Percentiles rank a stretch among this genome's conserved stretches.
phyloP scores from a whole-genome alignment of 2,329 filamentous ascomycete species.

The Torrubiellomyces zombiae region DNA sequence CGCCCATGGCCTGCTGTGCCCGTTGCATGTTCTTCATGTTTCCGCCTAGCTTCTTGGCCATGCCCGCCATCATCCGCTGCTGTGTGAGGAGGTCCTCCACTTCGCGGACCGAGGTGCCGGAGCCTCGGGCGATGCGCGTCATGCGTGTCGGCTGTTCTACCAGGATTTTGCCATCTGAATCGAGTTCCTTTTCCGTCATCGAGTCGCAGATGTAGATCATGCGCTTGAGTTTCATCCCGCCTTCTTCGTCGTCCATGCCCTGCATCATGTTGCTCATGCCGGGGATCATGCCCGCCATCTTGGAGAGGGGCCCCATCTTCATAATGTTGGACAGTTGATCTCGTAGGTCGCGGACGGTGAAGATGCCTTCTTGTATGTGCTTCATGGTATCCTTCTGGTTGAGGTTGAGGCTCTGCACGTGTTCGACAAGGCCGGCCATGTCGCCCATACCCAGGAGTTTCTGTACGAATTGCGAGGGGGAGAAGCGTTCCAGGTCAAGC shows the following conservation, averaged over 20 bases:
- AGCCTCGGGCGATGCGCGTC: conserved; percentile 79
- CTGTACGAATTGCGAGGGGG: conserved; percentile 80
- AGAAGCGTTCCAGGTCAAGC: conserved; percentile 84
- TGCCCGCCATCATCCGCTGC: conserved; percentile 95
- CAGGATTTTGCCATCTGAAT: conserved; percentile 88
- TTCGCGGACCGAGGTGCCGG: conserved; percentile 63
- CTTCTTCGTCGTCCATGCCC: conserved; percentile 93
- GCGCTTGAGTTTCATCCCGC: conserved; percentile 78
- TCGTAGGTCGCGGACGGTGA: conserved; percentile 82
- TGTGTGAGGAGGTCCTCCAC: conserved; percentile 85
- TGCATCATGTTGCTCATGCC: conserved; percentile 88
- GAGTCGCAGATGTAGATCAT: conserved; percentile 99
- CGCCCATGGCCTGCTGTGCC: conserved; percentile 79
- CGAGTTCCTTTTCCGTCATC: conserved; percentile 92
- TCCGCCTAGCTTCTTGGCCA: conserved; percentile 98
- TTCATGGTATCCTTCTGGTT: conserved; percentile 99
- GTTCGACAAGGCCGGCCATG: conserved; percentile 85
- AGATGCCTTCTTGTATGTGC: conserved; percentile 92
- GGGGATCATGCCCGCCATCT: conserved; percentile 98
- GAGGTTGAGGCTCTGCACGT: conserved; percentile 86
- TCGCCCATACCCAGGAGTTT: conserved; percentile 96
- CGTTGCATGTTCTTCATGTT: conserved; percentile 97
- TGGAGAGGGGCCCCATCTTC: conserved; percentile 97
- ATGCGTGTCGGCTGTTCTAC: conserved; percentile 84
- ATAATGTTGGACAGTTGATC: conserved; percentile 97